A percentile compares a stretch with the other conserved stretches of the same genome.
Conservation (phyloP, 768 basidiomycete species). For the Leccinum fibrillosum region DNA sequence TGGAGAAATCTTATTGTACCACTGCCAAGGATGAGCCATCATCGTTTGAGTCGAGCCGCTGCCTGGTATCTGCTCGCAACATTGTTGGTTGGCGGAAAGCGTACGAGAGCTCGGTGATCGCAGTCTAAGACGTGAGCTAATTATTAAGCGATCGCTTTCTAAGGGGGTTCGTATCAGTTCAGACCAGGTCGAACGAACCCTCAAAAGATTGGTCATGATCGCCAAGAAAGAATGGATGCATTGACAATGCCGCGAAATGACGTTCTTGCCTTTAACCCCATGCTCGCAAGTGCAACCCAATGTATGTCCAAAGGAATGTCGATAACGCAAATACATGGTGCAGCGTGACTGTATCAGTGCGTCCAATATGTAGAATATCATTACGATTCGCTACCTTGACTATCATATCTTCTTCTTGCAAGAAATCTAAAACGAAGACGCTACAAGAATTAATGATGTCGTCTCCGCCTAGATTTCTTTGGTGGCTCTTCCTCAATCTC, state of each 20-base stretch:
- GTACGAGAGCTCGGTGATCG: not conserved
- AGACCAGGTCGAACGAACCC: not conserved
- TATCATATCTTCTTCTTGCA: constrained; percentile 22
- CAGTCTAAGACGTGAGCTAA: not conserved
- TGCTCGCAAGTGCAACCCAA: not conserved
- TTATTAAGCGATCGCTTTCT: constrained; percentile 18
- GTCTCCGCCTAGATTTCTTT: constrained; percentile 31
- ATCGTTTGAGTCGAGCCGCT: constrained; percentile 1
- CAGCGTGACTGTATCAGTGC: constrained; percentile 21
- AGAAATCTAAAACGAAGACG: constrained; percentile 3
- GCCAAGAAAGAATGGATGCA: not conserved
- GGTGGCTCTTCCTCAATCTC: constrained; percentile 41
- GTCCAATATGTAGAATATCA: constrained; percentile 31
- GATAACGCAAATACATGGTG: constrained; percentile 24
- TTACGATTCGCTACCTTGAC: constrained; percentile 28
- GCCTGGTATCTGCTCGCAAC: not conserved
- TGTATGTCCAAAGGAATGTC: constrained; percentile 22
- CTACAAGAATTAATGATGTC: constrained; percentile 15
- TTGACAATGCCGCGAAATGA: not conserved
- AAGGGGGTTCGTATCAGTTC: not conserved
- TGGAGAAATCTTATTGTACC: constrained; percentile 5
- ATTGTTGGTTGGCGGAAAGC: not conserved
- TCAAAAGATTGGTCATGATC: not conserved
- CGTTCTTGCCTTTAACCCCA: not conserved
- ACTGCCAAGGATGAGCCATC: constrained; percentile 1